phyloP scores from a whole-genome alignment of 805 yeast genomes.

The Ogataea angusta region DNA sequence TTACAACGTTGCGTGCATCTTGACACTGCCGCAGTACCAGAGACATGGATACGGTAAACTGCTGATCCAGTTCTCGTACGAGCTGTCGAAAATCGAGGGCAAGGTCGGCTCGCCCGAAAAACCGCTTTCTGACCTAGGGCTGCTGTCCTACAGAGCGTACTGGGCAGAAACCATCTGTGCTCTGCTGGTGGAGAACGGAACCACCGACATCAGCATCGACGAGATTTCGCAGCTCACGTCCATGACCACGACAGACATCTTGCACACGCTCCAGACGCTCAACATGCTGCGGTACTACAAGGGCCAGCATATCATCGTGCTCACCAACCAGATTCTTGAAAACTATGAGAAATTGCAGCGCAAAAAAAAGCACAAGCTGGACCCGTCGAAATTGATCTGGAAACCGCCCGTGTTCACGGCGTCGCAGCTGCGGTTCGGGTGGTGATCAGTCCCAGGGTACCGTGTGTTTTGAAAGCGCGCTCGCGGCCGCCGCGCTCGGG shows the following conservation, averaged over 20 bases:
- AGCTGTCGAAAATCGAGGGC: constrained; percentile 79
- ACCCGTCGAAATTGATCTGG: constrained; percentile 75
- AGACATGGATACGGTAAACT: constrained; percentile 91
- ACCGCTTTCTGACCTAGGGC: constrained; percentile 92
- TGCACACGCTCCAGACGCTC: constrained; percentile 89
- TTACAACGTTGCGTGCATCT: constrained; percentile 94
- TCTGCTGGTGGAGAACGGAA: constrained; percentile 59
- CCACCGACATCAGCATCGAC: constrained; percentile 65
- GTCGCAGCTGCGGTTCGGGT: constrained; percentile 91
- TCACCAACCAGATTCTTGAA: constrained; percentile 78
- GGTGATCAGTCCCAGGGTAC: constrained; percentile 80
- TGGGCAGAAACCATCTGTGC: constrained; percentile 91
- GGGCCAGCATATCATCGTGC: constrained; percentile 88
- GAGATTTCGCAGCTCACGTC: constrained; percentile 83
- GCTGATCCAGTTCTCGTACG: constrained; percentile 90
- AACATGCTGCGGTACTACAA: constrained; percentile 88
- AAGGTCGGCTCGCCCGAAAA: constrained; percentile 97
- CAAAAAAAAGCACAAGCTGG: constrained; percentile 71
- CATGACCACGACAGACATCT: constrained; percentile 94
- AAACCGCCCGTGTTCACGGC: constrained; percentile 96
- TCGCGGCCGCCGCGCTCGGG: constrained; percentile 94
- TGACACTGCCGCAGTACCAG: constrained; percentile 95
- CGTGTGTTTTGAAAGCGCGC: constrained; percentile 47
- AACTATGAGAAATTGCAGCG: constrained; percentile 65
- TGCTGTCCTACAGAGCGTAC: constrained; percentile 87